Base-by-base conservation (phyloP, 345 rosid species). In the Lepidium sativum region DNA sequence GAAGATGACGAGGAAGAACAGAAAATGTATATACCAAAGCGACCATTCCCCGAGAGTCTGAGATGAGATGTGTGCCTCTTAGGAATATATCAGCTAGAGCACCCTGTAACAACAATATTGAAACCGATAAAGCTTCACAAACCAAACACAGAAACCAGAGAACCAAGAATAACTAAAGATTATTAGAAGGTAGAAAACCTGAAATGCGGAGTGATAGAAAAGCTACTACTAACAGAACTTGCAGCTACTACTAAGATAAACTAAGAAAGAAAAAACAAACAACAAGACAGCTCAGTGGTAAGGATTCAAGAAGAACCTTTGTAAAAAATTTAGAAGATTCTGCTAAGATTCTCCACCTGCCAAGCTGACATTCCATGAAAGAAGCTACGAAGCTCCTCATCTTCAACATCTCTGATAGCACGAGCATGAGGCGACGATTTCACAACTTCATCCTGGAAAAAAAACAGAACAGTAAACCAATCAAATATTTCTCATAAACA, bases 361-460 rank as follows among this genome's bases (percentile, higher is more conserved):
- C 91, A 89, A 59, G 95, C 91, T n/a, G 98, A 87, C 98, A 92
- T 92, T 67, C 98, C 98, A 78, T 87, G 80, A 34, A 89, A 92
- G 83, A 92, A 92, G 63, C 87, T 85, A 60, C 98, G 73, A 15
- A 92, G 86, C 78, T 89, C 98, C 69, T 89, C 97, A 69, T 92
- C 97, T 83, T 92, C 98, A n/a, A 89, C 98, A 74, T 92, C 98
- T 69, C 97, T 86, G 49, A 92, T 87, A 1, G 98, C 98, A 9
- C 98, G 94, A 72, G 98, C 98, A 76, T 92, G 94, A 21, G 97
- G 98, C 0, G 96, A 92, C 12, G 84, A 8, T 63, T 89, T 92
- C 77, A 92, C 97, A 54, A 92, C 97, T 78, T 92, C 98, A 71
- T 92, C 98, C 98, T 92, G 74, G 74, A n/a, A 75, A 21, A 67